phyloP scores from a whole-genome alignment of 2,329 filamentous ascomycete species.

The Trichoderma cornu-damae region DNA sequence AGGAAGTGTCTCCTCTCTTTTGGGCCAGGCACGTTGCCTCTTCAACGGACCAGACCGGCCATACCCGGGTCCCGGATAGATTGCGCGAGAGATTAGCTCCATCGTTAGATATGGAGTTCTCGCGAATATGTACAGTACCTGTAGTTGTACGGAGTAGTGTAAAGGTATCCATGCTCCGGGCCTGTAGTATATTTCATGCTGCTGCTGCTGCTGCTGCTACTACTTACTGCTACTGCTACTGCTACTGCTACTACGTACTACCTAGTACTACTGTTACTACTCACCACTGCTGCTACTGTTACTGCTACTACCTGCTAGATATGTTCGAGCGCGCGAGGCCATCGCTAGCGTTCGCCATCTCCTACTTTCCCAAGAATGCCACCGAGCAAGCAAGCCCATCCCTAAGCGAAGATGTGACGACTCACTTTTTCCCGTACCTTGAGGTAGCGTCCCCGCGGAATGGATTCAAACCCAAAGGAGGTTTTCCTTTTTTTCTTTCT shows the following conservation, averaged over 20 bases:
- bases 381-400: conserved; percentile 13
- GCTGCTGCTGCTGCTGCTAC: too few relatives aligned
- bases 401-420: conserved; percentile 1
- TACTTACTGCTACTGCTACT: too few relatives aligned
- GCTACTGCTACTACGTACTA: too few relatives aligned
- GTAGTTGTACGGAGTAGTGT: too few relatives aligned
- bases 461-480: conserved; percentile 1
- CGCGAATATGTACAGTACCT: not conserved
- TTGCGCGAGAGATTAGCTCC: conserved; percentile 18
- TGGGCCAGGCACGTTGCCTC: conserved; percentile 7
- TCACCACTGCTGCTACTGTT: too few relatives aligned
- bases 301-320: too few relatives aligned
- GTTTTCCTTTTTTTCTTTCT: too few relatives aligned
- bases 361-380: conserved; percentile 7
- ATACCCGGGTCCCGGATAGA: conserved; percentile 17
- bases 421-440: not conserved
- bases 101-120: conserved; percentile 14
- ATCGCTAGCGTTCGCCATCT: conserved; percentile 5
- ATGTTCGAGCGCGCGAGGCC: not conserved
- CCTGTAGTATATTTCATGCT: conserved; percentile 2
- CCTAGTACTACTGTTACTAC: too few relatives aligned
- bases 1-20: conserved; percentile 2
- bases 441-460: conserved; percentile 5
- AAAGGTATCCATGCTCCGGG: not conserved
- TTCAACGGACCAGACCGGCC: conserved; percentile 15